A percentile compares a stretch with the other conserved stretches of the same genome.
Conservation (phyloP, 768 basidiomycete genomes). For the Fibroporia radiculosa region DNA sequence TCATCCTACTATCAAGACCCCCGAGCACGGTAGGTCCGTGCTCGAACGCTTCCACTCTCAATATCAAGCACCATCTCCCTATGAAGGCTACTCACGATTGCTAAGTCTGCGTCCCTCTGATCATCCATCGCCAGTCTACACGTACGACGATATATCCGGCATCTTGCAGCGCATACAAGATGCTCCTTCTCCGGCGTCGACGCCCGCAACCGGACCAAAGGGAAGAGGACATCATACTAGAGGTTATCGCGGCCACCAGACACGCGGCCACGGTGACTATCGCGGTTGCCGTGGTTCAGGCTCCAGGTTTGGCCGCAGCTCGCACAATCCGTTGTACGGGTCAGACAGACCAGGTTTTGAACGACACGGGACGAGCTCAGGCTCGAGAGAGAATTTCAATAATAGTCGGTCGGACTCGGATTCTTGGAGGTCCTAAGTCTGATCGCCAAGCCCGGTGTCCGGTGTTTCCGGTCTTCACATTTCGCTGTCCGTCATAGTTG, state of each 20-base stretch:
- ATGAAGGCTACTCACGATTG: conserved; percentile 65
- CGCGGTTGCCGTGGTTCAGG: background rate
- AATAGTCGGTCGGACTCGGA: no score
- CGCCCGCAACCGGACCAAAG: background rate
- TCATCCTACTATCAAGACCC: conserved; percentile 70
- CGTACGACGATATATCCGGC: conserved; percentile 39
- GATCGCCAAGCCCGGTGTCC: no score
- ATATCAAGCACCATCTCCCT: conserved; percentile 43
- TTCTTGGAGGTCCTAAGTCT: no score
- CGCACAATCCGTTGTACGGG: background rate
- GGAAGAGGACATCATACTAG: background rate
- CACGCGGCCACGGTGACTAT: background rate
- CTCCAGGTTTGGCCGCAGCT: background rate
- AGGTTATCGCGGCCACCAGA: background rate
- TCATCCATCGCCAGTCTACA: conserved; percentile 37
- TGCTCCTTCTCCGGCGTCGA: conserved; percentile 19
- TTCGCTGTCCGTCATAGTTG: no score
- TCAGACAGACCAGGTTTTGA: no score
- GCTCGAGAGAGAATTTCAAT: no score
- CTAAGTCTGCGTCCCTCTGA: conserved; percentile 29
- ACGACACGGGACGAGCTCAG: no score
- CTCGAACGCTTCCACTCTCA: conserved; percentile 58
- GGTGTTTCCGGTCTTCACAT: no score
- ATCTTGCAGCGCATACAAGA: conserved; percentile 46
- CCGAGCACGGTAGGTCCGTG: conserved; percentile 50